Percentiles rank a stretch among this genome's conserved stretches.
phyloP scores from a whole-genome alignment of 768 basidiomycete genomes.

The Royoungia palumana region DNA sequence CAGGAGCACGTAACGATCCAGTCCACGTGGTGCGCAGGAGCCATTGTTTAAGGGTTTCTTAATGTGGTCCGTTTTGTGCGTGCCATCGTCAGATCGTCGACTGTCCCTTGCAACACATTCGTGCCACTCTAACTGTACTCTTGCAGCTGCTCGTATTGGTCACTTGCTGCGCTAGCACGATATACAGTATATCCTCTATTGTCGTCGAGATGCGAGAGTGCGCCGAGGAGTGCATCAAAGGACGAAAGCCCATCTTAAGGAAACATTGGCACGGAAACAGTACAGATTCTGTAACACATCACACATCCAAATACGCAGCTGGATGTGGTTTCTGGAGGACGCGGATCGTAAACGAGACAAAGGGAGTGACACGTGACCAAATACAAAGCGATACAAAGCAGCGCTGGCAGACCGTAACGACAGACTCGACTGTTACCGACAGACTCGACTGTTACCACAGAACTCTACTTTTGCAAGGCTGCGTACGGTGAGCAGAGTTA shows the following conservation, averaged over 20 bases:
- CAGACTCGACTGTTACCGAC: slow-evolving; percentile 76
- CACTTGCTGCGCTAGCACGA: slow-evolving; percentile 49
- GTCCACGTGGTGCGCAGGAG: neutral
- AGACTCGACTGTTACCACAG: slow-evolving; percentile 87
- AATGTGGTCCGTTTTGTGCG: neutral
- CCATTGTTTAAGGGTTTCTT: neutral
- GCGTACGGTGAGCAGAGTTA: slow-evolving; percentile 8
- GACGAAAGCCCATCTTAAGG: slow-evolving; percentile 80
- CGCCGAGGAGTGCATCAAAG: slow-evolving; percentile 70
- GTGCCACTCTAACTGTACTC: slow-evolving; percentile 50
- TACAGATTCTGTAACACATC: slow-evolving; percentile 52
- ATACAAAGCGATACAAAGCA: neutral
- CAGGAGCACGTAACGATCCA: slow-evolving; percentile 4
- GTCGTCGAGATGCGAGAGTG: slow-evolving; percentile 73
- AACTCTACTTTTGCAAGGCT: slow-evolving; percentile 98
- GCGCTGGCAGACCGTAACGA: too few relatives aligned
- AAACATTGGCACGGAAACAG: neutral
- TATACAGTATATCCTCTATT: slow-evolving; percentile 75
- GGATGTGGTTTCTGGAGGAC: slow-evolving; percentile 95
- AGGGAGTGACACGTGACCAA: neutral
- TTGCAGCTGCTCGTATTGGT: slow-evolving; percentile 62
- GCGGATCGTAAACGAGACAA: slow-evolving; percentile 50
- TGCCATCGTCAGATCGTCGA: slow-evolving; percentile 1
- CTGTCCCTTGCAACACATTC: neutral
- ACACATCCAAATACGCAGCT: slow-evolving; percentile 99